phyloP scores from a whole-genome alignment of 805 yeast genomes.

The Ascoidea asiatica region DNA sequence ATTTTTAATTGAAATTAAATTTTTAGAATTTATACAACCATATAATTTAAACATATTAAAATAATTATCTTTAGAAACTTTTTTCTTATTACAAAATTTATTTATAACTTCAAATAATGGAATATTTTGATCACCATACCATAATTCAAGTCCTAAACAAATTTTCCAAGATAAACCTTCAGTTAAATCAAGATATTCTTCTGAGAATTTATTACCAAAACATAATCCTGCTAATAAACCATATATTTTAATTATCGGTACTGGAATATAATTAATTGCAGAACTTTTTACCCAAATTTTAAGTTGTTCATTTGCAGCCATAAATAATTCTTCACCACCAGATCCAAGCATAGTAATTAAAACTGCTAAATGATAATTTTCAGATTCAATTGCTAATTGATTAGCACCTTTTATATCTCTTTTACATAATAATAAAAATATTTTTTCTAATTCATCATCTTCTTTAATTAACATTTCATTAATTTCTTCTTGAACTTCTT shows the following conservation, averaged over 20 bases:
- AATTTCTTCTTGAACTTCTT: constrained; percentile 25
- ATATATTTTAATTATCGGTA: constrained; percentile 41
- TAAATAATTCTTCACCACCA: constrained; percentile 42
- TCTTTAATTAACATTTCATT: constrained; percentile 16
- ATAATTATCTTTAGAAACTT: constrained; percentile 11
- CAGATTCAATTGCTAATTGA: constrained; percentile 40
- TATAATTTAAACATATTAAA: constrained; percentile 18
- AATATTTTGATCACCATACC: constrained; percentile 41
- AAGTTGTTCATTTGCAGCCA: constrained; percentile 48
- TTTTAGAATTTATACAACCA: constrained; percentile 12
- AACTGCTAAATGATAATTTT: constrained; percentile 58
- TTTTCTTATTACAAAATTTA: constrained; percentile 2
- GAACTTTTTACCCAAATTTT: constrained; percentile 45
- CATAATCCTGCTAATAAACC: constrained; percentile 46
- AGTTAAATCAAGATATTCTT: constrained; percentile 22
- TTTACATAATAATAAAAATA: constrained; percentile 35
- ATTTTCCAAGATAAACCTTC: constrained; percentile 53
- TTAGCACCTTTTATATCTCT: constrained; percentile 54
- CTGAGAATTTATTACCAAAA: constrained; percentile 15
- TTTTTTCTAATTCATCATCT: constrained; percentile 32
- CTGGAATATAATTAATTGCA: constrained; percentile 33
- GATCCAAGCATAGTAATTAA: constrained; percentile 61
- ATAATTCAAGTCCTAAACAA: constrained; percentile 42
- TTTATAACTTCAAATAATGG: constrained; percentile 19
- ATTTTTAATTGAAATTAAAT: constrained; percentile 9